Evolutionary conservation across 1,139 yeast genomes (phyloP).

Genomic region (Yamadazyma siamensis): DNA sequence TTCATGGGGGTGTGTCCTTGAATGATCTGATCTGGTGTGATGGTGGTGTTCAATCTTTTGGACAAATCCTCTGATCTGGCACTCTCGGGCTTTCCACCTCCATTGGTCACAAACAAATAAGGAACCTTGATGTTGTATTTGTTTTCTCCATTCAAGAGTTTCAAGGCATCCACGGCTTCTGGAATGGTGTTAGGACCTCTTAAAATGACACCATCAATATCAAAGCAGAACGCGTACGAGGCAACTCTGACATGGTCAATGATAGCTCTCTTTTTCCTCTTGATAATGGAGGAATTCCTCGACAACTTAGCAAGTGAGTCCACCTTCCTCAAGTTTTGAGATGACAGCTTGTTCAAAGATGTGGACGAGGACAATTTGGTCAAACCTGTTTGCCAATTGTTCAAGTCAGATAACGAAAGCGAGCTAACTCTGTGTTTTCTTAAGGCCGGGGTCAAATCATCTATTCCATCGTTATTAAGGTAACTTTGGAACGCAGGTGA

Average conservation of each 20-base stretch:
- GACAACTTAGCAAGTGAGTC: slow-evolving; percentile 51
- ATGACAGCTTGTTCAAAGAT: slow-evolving; percentile 33
- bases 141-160: slow-evolving; percentile 70
- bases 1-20: slow-evolving; percentile 92
- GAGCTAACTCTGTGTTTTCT: slow-evolving; percentile 69
- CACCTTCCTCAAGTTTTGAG: slow-evolving; percentile 46
- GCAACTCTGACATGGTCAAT: slow-evolving; percentile 72
- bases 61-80: slow-evolving; percentile 68
- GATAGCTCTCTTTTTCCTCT: slow-evolving; percentile 47
- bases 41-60: slow-evolving; percentile 53
- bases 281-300: slow-evolving; percentile 49
- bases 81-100: slow-evolving; percentile 81
- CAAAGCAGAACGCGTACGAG: slow-evolving; percentile 82
- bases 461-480: slow-evolving; percentile 70
- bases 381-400: slow-evolving; percentile 53
- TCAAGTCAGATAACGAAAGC: slow-evolving; percentile 65
- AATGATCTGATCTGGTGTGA: slow-evolving; percentile 73
- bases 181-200: slow-evolving; percentile 80
- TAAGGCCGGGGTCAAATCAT: slow-evolving; percentile 56
- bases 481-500: slow-evolving; percentile 45
- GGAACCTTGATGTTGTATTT: slow-evolving; percentile 80
- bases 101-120: slow-evolving; percentile 80
- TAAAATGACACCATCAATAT: slow-evolving; percentile 80
- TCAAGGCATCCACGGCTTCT: slow-evolving; percentile 68
- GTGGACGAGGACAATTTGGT: slow-evolving; percentile 45